Evolutionary conservation across 2,329 filamentous ascomycete genomes (phyloP).

Genomic region (Aspergillus sp.): DNA sequence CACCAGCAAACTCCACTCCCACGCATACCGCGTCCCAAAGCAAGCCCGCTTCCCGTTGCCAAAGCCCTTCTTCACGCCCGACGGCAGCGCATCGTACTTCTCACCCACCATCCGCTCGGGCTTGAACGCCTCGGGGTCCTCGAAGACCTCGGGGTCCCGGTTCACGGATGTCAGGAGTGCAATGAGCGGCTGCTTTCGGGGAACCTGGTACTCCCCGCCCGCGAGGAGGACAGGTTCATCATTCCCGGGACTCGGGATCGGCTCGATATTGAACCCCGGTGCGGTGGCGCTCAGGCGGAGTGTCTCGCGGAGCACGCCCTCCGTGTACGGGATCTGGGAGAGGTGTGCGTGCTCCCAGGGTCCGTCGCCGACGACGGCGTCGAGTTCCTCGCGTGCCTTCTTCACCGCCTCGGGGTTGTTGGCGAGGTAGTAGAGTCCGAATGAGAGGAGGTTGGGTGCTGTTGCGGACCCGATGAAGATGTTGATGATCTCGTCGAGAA

Average conservation of each 20-base stretch:
- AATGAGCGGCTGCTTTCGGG: constrained; percentile 53
- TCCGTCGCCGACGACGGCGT: constrained; percentile 38
- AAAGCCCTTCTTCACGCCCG: constrained; percentile 68
- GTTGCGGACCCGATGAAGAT: constrained; percentile 70
- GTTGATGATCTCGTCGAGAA: constrained; percentile 67
- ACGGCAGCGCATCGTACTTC: constrained; percentile 63
- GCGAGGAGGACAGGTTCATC: constrained; percentile 46
- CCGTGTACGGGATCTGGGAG: constrained; percentile 64
- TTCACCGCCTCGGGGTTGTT: constrained; percentile 60
- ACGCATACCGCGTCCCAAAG: constrained; percentile 71
- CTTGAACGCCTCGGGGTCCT: constrained; percentile 64
- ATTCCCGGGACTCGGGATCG: constrained; percentile 42
- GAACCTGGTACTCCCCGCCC: constrained; percentile 62
- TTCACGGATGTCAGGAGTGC: constrained; percentile 59
- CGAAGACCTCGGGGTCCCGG: constrained; percentile 62
- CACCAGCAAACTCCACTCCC: constrained; percentile 67
- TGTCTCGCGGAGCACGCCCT: constrained; percentile 66
- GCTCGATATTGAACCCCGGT: constrained; percentile 55
- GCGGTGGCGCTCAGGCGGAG: constrained; percentile 64
- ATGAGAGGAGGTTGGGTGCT: constrained; percentile 65
- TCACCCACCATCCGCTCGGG: constrained; percentile 74
- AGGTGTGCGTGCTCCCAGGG: constrained; percentile 53
- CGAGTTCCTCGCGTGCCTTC: constrained; percentile 67
- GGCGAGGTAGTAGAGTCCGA: constrained; percentile 64
- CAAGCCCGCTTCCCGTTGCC: constrained; percentile 70